Evolutionary conservation across 2,329 filamentous ascomycete genomes (phyloP), one percentile per base, ranked within the genome.

Genomic region (Pseudophaeomoniella oleicola): DNA sequence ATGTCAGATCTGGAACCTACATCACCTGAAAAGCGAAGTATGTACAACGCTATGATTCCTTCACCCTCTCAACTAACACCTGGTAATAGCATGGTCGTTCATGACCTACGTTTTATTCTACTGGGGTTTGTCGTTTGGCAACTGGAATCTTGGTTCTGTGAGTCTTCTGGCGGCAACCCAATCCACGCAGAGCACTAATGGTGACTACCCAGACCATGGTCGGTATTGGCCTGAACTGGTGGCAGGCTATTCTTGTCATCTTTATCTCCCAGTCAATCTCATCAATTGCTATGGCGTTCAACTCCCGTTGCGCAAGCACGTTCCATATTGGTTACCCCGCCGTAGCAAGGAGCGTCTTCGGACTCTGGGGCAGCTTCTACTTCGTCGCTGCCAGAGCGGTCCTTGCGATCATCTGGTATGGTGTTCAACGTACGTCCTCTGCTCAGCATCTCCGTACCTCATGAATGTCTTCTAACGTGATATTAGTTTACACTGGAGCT

Each of bases 181-280:
- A n/a, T n/a, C n/a, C n/a, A n/a, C n/a, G n/a, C n/a, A n/a, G n/a
- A n/a, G 22, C 9, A n/a, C n/a, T 27, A 27, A 27, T 27, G 22
- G 9, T n/a, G n/a, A 27, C 6, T 27, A 27, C n/a, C n/a, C 22
- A 27, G 22, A 27, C 22, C 13, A 56, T 60, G 55, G 45, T 60
- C 34, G 61, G 59, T 13, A 57, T 62, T 33, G 61, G 61, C 3
- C 48, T 64, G 30, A 62, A 57, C 44, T 65, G 60, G 60, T 64
- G 60, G 59, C 56, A 62, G 44, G 43, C 53, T 16, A 61, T 63
- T 35, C 30, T 66, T 6, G 58, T 62, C 31, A 63, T 64, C 41
- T 63, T 65, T 42, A 49, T 58, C 27, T 58, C 55, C 19, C 59
- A 63, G 40, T 18, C 57, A 34, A 60, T 66, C 42, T 55, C 51